Base-by-base conservation (phyloP, 768 basidiomycete species). In the Collybia nuda region DNA sequence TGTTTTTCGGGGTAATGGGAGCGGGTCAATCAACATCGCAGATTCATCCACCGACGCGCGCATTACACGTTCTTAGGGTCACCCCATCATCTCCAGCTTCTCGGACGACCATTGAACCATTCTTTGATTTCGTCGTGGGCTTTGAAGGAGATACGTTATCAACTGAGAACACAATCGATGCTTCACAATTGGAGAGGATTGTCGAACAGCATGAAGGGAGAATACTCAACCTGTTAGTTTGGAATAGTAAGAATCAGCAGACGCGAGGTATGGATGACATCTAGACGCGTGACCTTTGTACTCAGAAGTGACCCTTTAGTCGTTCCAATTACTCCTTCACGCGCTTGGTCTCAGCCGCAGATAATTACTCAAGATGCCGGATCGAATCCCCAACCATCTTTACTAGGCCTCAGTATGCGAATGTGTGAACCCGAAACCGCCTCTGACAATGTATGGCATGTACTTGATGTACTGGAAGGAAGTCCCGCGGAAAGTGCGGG, bases 121-220 rank as follows among this genome's bases (percentile, higher is more conserved):
- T 93, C 72, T 99, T 99, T 61, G 97, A 98, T 73, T 98, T 97
- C 65, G 81, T 99, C 18, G 85, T 97, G 37, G 97, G 96, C 8
- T 88, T 93, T 50, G 85, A 93, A 63, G 89, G 90, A 6, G 81
- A 83, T 54, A 72, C 78, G 0, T 64, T 76, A 43, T 74, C 77
- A 24, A 69, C 75, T 19, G 74, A 75, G 47, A 78, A 76, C 54
- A 74, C 68, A 41, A 78, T 92, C 43, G 87, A 91, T 57, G 86
- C 80, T 9, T 68, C 80, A 6, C 83, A 84, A 50, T 74, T 94
- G 2, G 90, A 91, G 63, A 81, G 72, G 53, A 90, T 93, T 40
- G 90, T 94, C 19, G 92, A 93, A 67, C 76, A 76, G 42, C 88
- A 91, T 59, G 91, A 93, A 72, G 86, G 81, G 32, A 74, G 73